phyloP scores from a whole-genome alignment of 140 eudicot genomes.

The Erigeron philadelphicus region DNA sequence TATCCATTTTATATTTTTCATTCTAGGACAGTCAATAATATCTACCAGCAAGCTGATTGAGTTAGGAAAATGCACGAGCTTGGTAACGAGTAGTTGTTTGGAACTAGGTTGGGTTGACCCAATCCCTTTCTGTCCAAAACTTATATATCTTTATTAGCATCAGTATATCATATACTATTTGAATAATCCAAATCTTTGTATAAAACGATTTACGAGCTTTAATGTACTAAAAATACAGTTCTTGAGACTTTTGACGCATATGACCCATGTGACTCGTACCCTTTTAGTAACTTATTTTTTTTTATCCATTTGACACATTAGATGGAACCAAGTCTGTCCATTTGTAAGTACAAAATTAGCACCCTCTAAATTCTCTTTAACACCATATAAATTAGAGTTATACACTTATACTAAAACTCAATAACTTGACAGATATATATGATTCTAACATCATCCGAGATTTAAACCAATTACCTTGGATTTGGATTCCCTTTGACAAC shows the following conservation, averaged over 20 bases:
- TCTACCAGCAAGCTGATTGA: background rate
- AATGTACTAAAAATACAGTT: background rate
- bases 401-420: too few relatives aligned
- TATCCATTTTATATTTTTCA: conserved; percentile 5
- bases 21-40: background rate
- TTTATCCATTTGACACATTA: background rate
- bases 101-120: background rate
- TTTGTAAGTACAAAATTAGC: background rate
- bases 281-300: background rate
- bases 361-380: background rate
- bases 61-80: background rate
- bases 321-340: background rate
- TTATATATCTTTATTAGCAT: background rate
- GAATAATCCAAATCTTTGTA: background rate
- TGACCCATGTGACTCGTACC: background rate
- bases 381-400: background rate
- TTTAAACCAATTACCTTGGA: conserved; percentile 48
- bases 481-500: conserved; percentile 83
- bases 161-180: background rate
- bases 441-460: background rate
- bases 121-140: background rate
- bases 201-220: background rate
- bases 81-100: background rate
- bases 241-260: background rate
- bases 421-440: background rate